phyloP scores from a whole-genome alignment of 108 stramenopile genomes.

The Nitzschia sp. region DNA sequence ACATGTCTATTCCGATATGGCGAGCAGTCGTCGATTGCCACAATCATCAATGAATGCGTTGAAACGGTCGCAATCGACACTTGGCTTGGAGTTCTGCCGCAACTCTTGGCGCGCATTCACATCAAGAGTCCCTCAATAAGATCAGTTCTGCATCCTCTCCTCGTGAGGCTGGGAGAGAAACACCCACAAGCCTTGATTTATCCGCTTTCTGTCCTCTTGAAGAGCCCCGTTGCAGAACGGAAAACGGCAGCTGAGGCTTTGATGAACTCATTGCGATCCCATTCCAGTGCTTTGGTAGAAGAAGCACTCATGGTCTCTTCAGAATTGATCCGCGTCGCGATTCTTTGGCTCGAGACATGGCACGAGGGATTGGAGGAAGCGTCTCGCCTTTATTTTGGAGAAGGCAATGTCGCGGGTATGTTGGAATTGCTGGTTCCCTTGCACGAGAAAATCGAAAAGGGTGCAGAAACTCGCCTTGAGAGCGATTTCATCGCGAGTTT shows the following conservation, averaged over 20 bases:
- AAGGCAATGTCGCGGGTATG: conserved; percentile 95
- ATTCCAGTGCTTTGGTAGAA: conserved; percentile 88
- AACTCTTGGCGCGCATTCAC: conserved; percentile 98
- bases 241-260: conserved; percentile 89
- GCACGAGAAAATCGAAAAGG: conserved; percentile 83
- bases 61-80: conserved; percentile 82
- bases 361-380: conserved; percentile 98
- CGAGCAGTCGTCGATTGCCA: conserved; percentile 74
- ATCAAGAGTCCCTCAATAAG: conserved; percentile 74
- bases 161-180: conserved; percentile 83
- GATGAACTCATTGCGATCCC: conserved; percentile 82
- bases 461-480: conserved; percentile 79
- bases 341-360: conserved; percentile 99
- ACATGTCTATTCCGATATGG: conserved; percentile 96
- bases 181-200: conserved; percentile 99
- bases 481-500: conserved; percentile 78
- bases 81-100: conserved; percentile 98
- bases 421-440: conserved; percentile 81
- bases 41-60: conserved; percentile 72
- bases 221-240: conserved; percentile 87
- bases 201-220: conserved; percentile 92
- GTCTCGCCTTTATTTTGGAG: conserved; percentile 85
- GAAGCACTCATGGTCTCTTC: conserved; percentile 94
- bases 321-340: conserved; percentile 98
- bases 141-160: conserved; percentile 85